These are phyloP conservation scores for Suillus alpinus DNA, from an alignment of 768 basidiomycete genomes.

Conservation along the genomic window DNA sequence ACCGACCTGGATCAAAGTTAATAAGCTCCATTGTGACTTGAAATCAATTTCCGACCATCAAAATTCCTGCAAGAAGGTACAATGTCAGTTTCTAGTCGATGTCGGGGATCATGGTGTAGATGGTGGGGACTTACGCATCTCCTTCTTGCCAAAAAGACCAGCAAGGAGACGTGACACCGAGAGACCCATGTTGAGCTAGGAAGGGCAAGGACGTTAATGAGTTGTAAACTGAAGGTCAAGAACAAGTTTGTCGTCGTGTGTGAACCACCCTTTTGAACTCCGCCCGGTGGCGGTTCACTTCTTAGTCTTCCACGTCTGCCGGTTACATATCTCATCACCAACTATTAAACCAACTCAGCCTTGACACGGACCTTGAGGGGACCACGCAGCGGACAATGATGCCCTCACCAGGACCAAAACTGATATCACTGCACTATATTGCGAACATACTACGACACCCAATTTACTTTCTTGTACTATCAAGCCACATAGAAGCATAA, in stretches of 20 bases:
- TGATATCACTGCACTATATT: background rate
- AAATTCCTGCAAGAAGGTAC: slow-evolving; percentile 68
- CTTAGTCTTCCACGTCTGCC: background rate
- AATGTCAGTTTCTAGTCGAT: slow-evolving; percentile 23
- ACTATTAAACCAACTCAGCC: background rate
- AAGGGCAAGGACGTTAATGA: slow-evolving; percentile 30
- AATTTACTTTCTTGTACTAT: background rate
- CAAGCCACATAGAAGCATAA: background rate
- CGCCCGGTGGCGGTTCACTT: slow-evolving; percentile 23
- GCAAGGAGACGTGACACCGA: slow-evolving; percentile 72
- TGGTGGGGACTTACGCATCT: slow-evolving; percentile 82
- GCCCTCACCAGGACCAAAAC: background rate
- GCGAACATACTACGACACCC: background rate
- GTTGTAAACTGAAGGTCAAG: slow-evolving; percentile 27
- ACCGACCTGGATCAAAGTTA: slow-evolving; percentile 65
- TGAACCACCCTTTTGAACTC: slow-evolving; percentile 32
- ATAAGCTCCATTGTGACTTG: slow-evolving; percentile 11
- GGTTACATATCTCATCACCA: background rate
- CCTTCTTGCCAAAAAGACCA: slow-evolving; percentile 95
- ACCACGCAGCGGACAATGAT: background rate
- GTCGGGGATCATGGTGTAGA: slow-evolving; percentile 12
- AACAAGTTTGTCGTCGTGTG: slow-evolving; percentile 35
- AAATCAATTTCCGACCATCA: slow-evolving; percentile 65
- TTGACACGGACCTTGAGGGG: background rate
- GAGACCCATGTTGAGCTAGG: slow-evolving; percentile 66